Evolutionary conservation across 1,284 basidiomycete genomes (phyloP).

Genomic region (Ustilago vetiveriae): DNA sequence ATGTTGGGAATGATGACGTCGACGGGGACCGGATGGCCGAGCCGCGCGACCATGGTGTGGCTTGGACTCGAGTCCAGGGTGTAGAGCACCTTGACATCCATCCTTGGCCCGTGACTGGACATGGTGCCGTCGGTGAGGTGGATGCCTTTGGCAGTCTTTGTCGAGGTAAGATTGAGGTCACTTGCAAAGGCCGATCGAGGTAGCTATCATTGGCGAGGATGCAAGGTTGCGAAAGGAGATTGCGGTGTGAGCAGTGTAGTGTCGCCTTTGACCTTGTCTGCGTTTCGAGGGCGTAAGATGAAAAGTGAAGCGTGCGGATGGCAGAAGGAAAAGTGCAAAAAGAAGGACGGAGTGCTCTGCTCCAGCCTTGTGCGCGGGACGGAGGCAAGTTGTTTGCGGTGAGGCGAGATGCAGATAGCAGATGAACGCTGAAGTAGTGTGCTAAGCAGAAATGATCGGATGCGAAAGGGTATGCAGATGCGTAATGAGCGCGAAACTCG

Average conservation of each 20-base stretch:
- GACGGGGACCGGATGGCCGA: constrained; percentile 46
- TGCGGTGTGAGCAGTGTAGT: background rate
- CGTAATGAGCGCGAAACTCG: background rate
- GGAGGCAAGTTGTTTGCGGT: too few relatives aligned
- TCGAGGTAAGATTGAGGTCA: too few relatives aligned
- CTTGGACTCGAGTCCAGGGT: constrained; percentile 60
- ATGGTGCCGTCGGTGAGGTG: constrained; percentile 12
- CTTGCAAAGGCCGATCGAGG: background rate
- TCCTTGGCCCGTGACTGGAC: constrained; percentile 54
- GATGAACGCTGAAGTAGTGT: too few relatives aligned
- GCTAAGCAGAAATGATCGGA: background rate
- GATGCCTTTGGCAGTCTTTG: too few relatives aligned
- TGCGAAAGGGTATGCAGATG: background rate
- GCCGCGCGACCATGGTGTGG: constrained; percentile 62
- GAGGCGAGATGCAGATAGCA: too few relatives aligned
- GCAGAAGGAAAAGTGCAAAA: too few relatives aligned
- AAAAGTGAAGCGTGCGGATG: too few relatives aligned
- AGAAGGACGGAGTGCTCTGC: too few relatives aligned
- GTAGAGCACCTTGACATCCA: constrained; percentile 64
- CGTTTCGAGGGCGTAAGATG: too few relatives aligned
- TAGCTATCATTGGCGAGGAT: constrained; percentile 6
- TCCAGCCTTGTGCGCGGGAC: too few relatives aligned
- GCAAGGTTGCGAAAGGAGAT: background rate
- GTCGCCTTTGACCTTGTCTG: too few relatives aligned
- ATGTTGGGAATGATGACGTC: constrained; percentile 51